Evolutionary conservation across 2,329 filamentous ascomycete genomes (phyloP).

Genomic region (Chaetomiaceae sp.): DNA sequence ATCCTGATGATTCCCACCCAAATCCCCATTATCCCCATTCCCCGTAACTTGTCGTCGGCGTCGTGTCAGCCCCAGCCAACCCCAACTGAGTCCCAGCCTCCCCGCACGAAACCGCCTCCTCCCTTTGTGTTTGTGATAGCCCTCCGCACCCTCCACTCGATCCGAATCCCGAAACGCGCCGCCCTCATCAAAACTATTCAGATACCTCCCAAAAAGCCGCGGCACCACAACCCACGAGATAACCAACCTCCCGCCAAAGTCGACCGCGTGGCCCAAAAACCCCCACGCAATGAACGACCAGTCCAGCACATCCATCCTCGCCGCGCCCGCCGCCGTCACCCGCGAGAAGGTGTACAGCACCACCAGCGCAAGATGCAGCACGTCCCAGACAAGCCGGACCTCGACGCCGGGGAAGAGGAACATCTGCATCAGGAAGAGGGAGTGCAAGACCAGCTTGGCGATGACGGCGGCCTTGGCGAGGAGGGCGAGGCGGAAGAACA

Average conservation of each 20-base stretch:
- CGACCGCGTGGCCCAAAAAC: constrained; percentile 16
- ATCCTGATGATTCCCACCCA: background rate
- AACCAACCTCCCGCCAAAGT: constrained; percentile 13
- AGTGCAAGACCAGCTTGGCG: constrained; percentile 20
- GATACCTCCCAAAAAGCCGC: constrained; percentile 17
- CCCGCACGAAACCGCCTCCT: background rate
- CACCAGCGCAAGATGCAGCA: constrained; percentile 18
- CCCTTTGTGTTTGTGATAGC: too few relatives aligned
- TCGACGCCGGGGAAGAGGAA: constrained; percentile 20
- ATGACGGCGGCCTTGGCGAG: constrained; percentile 17
- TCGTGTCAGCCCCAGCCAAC: background rate
- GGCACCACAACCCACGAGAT: constrained; percentile 17
- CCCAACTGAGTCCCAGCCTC: background rate
- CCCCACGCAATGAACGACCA: constrained; percentile 23
- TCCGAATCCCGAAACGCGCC: constrained; percentile 2
- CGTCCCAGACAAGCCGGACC: constrained; percentile 20
- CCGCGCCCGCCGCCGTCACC: background rate
- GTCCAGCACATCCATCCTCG: constrained; percentile 12
- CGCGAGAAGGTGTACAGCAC: constrained; percentile 14
- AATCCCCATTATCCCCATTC: background rate
- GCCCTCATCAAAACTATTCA: constrained; percentile 18
- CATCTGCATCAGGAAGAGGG: constrained; percentile 21
- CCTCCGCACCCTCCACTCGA: too few relatives aligned
- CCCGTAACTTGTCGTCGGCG: background rate
- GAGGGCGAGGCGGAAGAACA: constrained; percentile 10